Base-by-base conservation (phyloP, 2,329 filamentous ascomycete species). In the Pseudogymnoascus sp. region DNA sequence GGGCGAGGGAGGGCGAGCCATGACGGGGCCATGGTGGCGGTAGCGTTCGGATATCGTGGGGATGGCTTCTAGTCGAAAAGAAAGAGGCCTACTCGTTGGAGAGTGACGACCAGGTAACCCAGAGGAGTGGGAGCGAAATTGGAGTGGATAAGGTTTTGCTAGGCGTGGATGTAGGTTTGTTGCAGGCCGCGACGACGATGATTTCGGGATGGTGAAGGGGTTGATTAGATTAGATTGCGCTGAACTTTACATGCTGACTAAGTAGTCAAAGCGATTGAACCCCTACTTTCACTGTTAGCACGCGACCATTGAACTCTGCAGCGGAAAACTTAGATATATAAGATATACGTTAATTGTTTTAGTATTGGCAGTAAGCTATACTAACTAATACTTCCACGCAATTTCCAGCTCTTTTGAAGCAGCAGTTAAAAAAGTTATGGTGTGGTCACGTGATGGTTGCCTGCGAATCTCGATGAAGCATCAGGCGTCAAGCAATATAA, bases 221-320 rank as follows among this genome's bases (percentile, higher is more conserved):
- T 55, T 35, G 48, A 55, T 55, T 55, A 55, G 48, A 55, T 55
- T 55, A 55, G 48, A 55, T 55, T 55, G 48, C 35, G 13, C 29
- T 33, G 31, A 55, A 55, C 29, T 55, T 33, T 55, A 10, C 9
- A 21, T 55, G 48, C 48, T 55, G n/a, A 55, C 29, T 55, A 55
- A 55, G 48, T 29, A 55, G 6, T 5, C 9, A 8, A 15, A 6
- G 21, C 12, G 15, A 55, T 55, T 55, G 48, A 55, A 55, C 48
- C 48, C 48, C 48, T 35, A 33, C 44, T 55, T 55, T 6, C n/a
- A 17, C n/a, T 17, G 29, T 55, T 5, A 55, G 48, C 48, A 55
- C 48, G 48, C 48, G 48, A 55, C 48, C 48, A 35, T 17, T 33
- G 48, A 5, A 5, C 7, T 55, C 29, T 55, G 15, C 7, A 15